Evolutionary conservation across 164 flowering plant genomes (phyloP).

Genomic region (Aristolochia fimbriata): DNA sequence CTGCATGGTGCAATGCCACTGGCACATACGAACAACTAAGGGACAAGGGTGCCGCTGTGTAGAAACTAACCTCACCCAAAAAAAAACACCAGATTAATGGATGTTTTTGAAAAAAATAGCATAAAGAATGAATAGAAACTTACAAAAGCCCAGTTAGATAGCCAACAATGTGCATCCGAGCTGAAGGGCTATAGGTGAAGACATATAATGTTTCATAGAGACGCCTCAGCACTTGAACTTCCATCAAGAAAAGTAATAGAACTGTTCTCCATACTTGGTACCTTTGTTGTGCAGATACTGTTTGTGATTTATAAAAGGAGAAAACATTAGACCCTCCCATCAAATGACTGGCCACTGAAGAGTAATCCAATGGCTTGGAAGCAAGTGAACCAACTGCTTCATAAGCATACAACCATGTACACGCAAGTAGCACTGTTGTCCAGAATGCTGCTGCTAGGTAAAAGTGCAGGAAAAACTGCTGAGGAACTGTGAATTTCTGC

Average conservation of each 20-base stretch:
- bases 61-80: conserved; percentile 45
- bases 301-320: conserved; percentile 30
- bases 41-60: conserved; percentile 76
- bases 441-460: conserved; percentile 57
- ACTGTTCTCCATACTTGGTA: conserved; percentile 49
- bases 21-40: conserved; percentile 44
- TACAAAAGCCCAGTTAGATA: conserved; percentile 85
- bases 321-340: conserved; percentile 54
- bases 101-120: neutral
- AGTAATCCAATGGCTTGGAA: conserved; percentile 29
- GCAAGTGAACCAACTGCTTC: conserved; percentile 21
- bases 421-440: conserved; percentile 61
- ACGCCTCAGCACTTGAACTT: conserved; percentile 77
- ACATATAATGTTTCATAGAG: conserved; percentile 66
- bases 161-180: conserved; percentile 80
- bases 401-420: conserved; percentile 65
- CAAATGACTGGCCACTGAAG: conserved; percentile 48
- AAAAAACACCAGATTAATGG: neutral
- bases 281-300: conserved; percentile 19
- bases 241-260: conserved; percentile 78
- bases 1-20: conserved; percentile 36
- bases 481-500: conserved; percentile 78
- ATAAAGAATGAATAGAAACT: conserved; percentile 21
- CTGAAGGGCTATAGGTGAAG: conserved; percentile 70
- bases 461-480: conserved; percentile 76